A percentile compares a stretch with the other conserved stretches of the same genome.
These are phyloP conservation scores for Umbellularia californica DNA, from an alignment of 164 flowering plant species.

Conservation along the genomic window DNA sequence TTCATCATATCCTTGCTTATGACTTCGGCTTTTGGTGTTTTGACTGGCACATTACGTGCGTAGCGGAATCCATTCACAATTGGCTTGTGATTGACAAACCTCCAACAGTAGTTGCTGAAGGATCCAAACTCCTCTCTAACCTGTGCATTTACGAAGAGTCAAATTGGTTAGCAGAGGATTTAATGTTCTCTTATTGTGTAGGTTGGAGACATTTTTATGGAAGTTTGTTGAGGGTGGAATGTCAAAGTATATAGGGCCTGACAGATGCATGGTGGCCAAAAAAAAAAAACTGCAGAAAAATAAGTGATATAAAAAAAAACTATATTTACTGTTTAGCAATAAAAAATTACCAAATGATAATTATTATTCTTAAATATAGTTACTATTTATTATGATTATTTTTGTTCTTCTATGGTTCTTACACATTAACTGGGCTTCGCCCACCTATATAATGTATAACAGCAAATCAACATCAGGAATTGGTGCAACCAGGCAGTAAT, in stretches of 20 bases:
- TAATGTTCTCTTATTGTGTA: neutral
- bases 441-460: no score
- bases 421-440: no score
- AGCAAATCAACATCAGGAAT: no score
- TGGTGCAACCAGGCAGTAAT: no score
- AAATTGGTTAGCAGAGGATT: neutral
- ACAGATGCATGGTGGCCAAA: neutral
- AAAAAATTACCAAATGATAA: no score
- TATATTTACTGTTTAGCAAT: neutral
- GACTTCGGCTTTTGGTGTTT: conserved; percentile 78
- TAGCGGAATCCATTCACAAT: conserved; percentile 55
- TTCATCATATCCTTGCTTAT: conserved; percentile 84
- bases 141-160: conserved; percentile 22
- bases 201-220: neutral
- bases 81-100: conserved; percentile 67
- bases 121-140: conserved; percentile 78
- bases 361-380: no score
- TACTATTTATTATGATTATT: neutral
- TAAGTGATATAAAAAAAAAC: neutral
- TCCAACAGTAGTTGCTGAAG: conserved; percentile 80
- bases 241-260: neutral
- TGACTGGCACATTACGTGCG: conserved; percentile 74
- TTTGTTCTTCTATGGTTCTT: no score
- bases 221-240: neutral
- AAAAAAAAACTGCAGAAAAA: neutral